phyloP scores from a whole-genome alignment of 1,284 basidiomycete genomes.

The Meira nashicola region DNA sequence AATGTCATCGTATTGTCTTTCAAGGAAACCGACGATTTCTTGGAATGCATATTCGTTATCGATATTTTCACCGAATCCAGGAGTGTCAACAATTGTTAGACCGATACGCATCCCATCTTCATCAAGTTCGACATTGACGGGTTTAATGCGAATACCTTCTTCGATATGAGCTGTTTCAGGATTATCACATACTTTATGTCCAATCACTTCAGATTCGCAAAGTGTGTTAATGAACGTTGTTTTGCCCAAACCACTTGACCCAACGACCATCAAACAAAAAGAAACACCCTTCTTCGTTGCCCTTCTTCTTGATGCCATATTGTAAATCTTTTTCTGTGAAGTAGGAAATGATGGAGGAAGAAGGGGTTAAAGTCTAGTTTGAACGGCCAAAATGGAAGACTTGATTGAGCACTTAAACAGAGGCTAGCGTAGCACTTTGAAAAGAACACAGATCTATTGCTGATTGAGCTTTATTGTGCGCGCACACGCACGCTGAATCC shows the following conservation, averaged over 20 bases:
- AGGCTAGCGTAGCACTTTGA: too few species aligned
- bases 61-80: slow-evolving; percentile 97
- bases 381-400: too few species aligned
- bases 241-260: slow-evolving; percentile 50
- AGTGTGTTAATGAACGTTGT: slow-evolving; percentile 52
- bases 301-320: slow-evolving; percentile 16
- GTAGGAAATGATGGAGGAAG: too few species aligned
- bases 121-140: slow-evolving; percentile 90
- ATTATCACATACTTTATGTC: slow-evolving; percentile 75
- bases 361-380: too few species aligned
- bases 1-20: slow-evolving; percentile 99
- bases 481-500: too few species aligned
- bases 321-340: too few species aligned
- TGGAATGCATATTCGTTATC: slow-evolving; percentile 78
- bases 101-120: slow-evolving; percentile 98
- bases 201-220: slow-evolving; percentile 55
- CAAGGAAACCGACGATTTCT: slow-evolving; percentile 93
- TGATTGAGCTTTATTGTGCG: too few species aligned
- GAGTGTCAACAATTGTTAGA: slow-evolving; percentile 95
- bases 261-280: slow-evolving; percentile 53
- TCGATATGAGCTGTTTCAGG: slow-evolving; percentile 89
- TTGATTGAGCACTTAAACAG: too few species aligned
- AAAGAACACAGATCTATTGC: too few species aligned
- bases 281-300: slow-evolving; percentile 53
- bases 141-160: slow-evolving; percentile 92